A percentile compares a stretch with the other conserved stretches of the same genome.
Evolutionary conservation across 2,329 filamentous ascomycete species (phyloP).

Genomic region (Fusarium fracticaudum): DNA sequence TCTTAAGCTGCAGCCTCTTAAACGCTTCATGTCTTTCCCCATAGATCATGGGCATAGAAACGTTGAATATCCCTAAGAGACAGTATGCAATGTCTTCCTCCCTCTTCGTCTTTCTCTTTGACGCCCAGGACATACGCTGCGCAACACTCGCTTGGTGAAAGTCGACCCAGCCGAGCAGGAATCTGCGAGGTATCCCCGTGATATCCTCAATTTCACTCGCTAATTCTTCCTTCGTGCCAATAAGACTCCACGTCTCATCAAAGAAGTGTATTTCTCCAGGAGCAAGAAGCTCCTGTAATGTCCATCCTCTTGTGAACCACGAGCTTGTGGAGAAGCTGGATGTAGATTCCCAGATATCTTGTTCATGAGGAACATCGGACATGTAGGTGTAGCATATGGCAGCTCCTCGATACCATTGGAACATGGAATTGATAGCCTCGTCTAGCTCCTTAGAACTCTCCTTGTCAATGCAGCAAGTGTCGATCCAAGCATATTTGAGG

Average conservation of each 20-base stretch:
- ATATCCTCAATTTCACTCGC: background rate
- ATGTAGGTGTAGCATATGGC: background rate
- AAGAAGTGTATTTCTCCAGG: background rate
- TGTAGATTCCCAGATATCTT: background rate
- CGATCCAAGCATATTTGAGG: slow-evolving; percentile 4
- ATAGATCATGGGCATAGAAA: slow-evolving; percentile 5
- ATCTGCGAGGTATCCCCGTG: background rate
- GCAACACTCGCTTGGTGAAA: background rate
- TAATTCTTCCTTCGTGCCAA: background rate
- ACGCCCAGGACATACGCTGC: slow-evolving; percentile 10
- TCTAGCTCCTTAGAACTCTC: slow-evolving; percentile 4
- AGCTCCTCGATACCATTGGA: background rate
- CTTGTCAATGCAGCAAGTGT: slow-evolving; percentile 10
- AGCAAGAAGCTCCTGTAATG: background rate
- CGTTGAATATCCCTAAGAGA: background rate
- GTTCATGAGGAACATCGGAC: background rate
- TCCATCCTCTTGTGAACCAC: slow-evolving; percentile 11
- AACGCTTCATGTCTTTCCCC: background rate
- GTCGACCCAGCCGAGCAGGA: background rate
- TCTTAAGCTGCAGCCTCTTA: background rate
- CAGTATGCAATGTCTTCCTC: slow-evolving; percentile 7
- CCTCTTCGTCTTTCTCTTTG: background rate
- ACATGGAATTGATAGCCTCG: slow-evolving; percentile 7
- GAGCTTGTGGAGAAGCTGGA: background rate
- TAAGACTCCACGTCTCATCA: background rate